Evolutionary conservation across 768 basidiomycete species (phyloP).

Genomic region (Coprinellus micaceus): DNA sequence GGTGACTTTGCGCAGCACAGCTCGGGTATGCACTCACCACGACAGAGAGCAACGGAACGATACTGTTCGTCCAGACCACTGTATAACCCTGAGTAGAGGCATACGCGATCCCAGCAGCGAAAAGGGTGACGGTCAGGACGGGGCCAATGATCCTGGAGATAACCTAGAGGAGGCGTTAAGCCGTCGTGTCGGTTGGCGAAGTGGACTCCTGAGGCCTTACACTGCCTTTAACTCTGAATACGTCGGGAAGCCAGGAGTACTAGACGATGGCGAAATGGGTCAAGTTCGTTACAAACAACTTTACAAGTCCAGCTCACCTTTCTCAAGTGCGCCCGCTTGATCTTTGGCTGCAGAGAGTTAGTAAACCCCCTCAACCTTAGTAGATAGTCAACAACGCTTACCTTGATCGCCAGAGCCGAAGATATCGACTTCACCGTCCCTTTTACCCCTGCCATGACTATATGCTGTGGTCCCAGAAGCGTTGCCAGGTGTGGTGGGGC

Average conservation of each 20-base stretch:
- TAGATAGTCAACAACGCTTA: conserved; percentile 9
- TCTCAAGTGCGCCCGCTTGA: conserved; percentile 51
- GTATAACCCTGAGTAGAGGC: conserved; percentile 52
- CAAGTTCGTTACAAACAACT: too few species aligned
- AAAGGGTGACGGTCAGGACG: conserved; percentile 78
- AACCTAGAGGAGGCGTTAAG: conserved; percentile 42
- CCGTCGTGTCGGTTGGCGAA: not conserved
- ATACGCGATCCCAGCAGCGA: conserved; percentile 60
- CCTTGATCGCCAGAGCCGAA: conserved; percentile 28
- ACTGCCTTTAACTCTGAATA: conserved; percentile 78
- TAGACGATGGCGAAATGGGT: conserved; percentile 21
- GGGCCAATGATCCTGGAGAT: conserved; percentile 72
- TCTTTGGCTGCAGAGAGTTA: conserved; percentile 29
- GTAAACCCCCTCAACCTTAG: too few species aligned
- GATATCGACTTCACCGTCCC: conserved; percentile 29
- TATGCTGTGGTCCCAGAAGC: too few species aligned
- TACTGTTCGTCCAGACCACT: conserved; percentile 72
- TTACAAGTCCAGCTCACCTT: too few species aligned
- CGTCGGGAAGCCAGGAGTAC: conserved; percentile 91
- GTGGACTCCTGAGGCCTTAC: conserved; percentile 39
- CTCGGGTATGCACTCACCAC: conserved; percentile 54
- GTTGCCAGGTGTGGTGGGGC: too few species aligned
- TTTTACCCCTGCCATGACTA: conserved; percentile 2
- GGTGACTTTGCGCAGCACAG: not conserved
- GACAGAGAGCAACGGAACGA: conserved; percentile 84